A percentile compares a stretch with the other conserved stretches of the same genome.
These are phyloP conservation scores for Capronia epimyces DNA, from an alignment of 2,329 filamentous ascomycete genomes.

Conservation along the genomic window DNA sequence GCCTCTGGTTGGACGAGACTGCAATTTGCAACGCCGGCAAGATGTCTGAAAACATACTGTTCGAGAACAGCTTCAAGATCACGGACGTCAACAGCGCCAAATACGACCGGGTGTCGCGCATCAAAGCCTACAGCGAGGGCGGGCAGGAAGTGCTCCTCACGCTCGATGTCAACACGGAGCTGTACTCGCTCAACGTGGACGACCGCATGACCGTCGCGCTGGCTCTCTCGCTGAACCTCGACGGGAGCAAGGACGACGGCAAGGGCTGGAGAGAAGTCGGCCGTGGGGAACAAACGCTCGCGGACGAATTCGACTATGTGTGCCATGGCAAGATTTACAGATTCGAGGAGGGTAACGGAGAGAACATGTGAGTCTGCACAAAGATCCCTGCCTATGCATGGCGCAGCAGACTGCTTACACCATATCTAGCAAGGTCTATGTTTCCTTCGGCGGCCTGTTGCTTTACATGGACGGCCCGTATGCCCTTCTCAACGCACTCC, in stretches of 20 bases:
- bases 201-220: constrained; percentile 77
- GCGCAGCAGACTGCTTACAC: constrained; percentile 29
- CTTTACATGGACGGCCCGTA: constrained; percentile 90
- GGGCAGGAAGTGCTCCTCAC: constrained; percentile 68
- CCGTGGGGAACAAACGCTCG: constrained; percentile 53
- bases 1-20: too few species aligned
- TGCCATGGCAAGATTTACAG: constrained; percentile 50
- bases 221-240: constrained; percentile 77
- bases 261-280: constrained; percentile 71
- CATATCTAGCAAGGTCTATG: constrained; percentile 73
- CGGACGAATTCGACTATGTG: constrained; percentile 49
- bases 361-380: constrained; percentile 68
- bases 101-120: constrained; percentile 90
- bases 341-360: constrained; percentile 58
- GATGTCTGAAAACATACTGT: constrained; percentile 83
- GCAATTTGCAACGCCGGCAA: constrained; percentile 39
- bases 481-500: constrained; percentile 85
- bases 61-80: constrained; percentile 85
- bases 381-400: background rate
- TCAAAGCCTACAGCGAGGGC: constrained; percentile 56
- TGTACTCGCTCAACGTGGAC: constrained; percentile 70
- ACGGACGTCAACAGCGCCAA: constrained; percentile 74
- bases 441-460: constrained; percentile 87
- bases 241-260: constrained; percentile 71
- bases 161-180: constrained; percentile 89